A percentile compares a stretch with the other conserved stretches of the same genome.
These are phyloP conservation scores for Colletotrichum tabaci DNA, from an alignment of 2,329 filamentous ascomycete species.

Conservation along the genomic window DNA sequence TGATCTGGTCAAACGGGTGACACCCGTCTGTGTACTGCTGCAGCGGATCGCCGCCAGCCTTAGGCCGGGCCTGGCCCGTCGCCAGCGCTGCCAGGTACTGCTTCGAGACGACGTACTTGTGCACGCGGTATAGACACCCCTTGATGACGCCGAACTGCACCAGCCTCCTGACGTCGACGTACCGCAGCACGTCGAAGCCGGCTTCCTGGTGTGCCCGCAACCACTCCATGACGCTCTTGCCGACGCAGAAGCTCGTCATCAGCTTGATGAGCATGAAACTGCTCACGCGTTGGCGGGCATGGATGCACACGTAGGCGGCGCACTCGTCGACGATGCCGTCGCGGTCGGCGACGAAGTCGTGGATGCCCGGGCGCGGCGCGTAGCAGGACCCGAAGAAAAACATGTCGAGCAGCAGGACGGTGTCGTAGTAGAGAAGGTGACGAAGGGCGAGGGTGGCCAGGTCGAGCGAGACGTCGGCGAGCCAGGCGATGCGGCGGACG, in stretches of 20 bases:
- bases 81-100: constrained; percentile 72
- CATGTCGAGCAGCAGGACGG: constrained; percentile 90
- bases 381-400: constrained; percentile 97
- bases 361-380: constrained; percentile 82
- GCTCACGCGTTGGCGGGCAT: constrained; percentile 59
- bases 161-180: constrained; percentile 90
- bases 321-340: constrained; percentile 88
- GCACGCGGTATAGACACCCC: constrained; percentile 91
- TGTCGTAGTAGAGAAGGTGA: constrained; percentile 94
- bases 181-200: constrained; percentile 76
- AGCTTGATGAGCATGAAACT: constrained; percentile 83
- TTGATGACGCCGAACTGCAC: constrained; percentile 98
- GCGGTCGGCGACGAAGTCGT: constrained; percentile 82
- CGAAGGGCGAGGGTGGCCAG: constrained; percentile 89
- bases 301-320: constrained; percentile 81
- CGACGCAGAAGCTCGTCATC: constrained; percentile 87
- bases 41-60: constrained; percentile 65
- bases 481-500: constrained; percentile 86
- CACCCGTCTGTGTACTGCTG: constrained; percentile 80
- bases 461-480: constrained; percentile 88
- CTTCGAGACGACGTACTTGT: constrained; percentile 87
- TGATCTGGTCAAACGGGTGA: constrained; percentile 87
- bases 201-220: constrained; percentile 80
- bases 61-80: constrained; percentile 64
- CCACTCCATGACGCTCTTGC: constrained; percentile 90